Evolutionary conservation across 371 early-diverging fungal genomes (phyloP), one percentile per base, ranked within the genome.

Genomic region (Syncephalis plumigaleata): DNA sequence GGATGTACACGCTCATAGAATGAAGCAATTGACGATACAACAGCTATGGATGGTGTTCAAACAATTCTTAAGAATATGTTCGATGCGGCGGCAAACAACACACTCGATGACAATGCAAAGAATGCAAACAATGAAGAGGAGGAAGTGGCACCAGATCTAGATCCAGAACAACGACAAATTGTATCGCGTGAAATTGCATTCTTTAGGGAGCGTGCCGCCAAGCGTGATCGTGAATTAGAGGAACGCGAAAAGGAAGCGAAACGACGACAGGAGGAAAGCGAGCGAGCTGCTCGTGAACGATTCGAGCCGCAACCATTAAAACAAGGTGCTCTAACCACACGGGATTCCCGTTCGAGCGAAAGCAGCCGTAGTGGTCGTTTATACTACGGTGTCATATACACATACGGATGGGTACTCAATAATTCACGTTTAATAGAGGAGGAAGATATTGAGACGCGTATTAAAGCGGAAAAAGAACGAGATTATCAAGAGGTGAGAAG

Each of bases 161-260:
- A 67, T 7, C 59, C 67, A 4, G 70, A 66, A 44, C 70, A 74
- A 50, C 56, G 67, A 36, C 66, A 70, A 36, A 49, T 64, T 27
- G 64, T 84, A 16, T 59, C 57, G 9, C 70, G 71, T 42, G 81
- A 84, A 50, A 64, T 80, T 11, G 68, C 73, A 9, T 63, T 66
- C 23, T 81, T 75, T 56, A 60, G 76, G 42, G 79, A 80, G 53
- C 72, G 74, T 13, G 70, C 79, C 2, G 73, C 72, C 9, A 52
- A 66, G 48, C 55, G 71, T 55, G 75, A 77, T 45, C 65, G 71
- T 42, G 66, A 71, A 52, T 11, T 31, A 31, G 31, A 31, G 31
- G 31, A 31, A 11, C 31, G 31, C 11, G 31, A 31, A 31, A 4
- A 11, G 4, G 31, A 31, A 11, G 11, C 31, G 31, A 4, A 11